A percentile compares a stretch with the other conserved stretches of the same genome.
phyloP scores from a whole-genome alignment of 1,139 yeast species.

The Hyphopichia buzzinii region DNA sequence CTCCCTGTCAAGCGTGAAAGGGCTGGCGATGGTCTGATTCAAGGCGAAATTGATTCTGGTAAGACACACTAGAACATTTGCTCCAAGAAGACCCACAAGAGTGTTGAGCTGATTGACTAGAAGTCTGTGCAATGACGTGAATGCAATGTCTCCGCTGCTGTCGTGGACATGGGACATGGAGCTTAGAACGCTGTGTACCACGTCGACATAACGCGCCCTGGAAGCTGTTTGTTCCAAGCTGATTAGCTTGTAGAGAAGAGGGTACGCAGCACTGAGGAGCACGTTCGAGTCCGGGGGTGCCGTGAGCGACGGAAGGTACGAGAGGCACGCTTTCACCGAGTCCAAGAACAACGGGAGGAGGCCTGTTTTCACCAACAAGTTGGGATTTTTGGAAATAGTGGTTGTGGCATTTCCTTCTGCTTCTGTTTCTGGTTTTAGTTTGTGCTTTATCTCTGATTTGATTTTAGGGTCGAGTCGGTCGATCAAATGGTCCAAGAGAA shows the following conservation, averaged over 20 bases:
- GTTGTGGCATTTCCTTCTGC: no score
- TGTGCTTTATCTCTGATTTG: no score
- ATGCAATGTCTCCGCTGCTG: constrained; percentile 9
- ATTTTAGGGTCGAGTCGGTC: no score
- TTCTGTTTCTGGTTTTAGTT: constrained; percentile 4
- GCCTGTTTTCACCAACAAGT: constrained; percentile 34
- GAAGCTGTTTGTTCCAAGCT: constrained; percentile 6
- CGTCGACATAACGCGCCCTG: constrained; percentile 12
- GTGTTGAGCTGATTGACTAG: constrained; percentile 14
- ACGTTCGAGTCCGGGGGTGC: constrained; percentile 23
- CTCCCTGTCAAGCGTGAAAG: constrained; percentile 20
- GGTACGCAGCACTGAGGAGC: constrained; percentile 26
- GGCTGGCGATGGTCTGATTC: constrained; percentile 30
- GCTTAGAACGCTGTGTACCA: constrained; percentile 20
- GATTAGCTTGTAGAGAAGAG: constrained; percentile 13
- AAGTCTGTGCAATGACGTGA: constrained; percentile 8
- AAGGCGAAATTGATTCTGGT: constrained; percentile 28
- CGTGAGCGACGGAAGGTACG: constrained; percentile 48
- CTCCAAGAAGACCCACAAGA: constrained; percentile 13
- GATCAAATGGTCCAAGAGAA: constrained; percentile 25
- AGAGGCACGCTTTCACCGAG: constrained; percentile 35
- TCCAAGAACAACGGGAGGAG: constrained; percentile 41
- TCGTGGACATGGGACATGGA: constrained; percentile 20
- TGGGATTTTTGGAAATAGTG: neutral
- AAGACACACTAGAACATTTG: constrained; percentile 23